phyloP scores from a whole-genome alignment of 176 grass and related monocot genomes.

The Musa beccarii region DNA sequence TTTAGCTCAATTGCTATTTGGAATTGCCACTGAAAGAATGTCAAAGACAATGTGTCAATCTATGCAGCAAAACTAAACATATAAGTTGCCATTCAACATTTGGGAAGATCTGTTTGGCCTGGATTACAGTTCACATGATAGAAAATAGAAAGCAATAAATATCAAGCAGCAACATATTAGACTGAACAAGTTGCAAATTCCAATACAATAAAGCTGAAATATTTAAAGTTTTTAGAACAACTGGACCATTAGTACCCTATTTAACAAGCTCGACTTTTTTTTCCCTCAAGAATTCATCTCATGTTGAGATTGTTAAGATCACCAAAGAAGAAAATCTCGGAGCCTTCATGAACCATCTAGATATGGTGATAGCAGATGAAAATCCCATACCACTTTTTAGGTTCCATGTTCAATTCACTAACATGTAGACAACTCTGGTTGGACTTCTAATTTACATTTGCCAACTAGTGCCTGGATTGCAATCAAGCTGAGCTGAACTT shows the following conservation, averaged over 20 bases:
- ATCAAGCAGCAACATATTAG: too few relatives aligned
- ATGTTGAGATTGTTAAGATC: background rate
- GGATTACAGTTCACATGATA: too few relatives aligned
- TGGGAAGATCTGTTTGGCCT: too few relatives aligned
- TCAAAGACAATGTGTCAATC: too few relatives aligned
- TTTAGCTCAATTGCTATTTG: background rate
- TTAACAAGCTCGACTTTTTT: background rate
- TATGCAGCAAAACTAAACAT: too few relatives aligned
- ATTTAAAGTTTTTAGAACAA: too few relatives aligned
- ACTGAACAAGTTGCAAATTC: background rate
- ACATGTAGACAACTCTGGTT: background rate
- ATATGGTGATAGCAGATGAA: background rate
- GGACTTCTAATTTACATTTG: background rate
- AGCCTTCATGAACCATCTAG: background rate
- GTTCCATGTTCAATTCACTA: background rate
- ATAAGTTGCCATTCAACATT: too few relatives aligned
- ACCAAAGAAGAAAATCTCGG: background rate
- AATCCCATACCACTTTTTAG: background rate
- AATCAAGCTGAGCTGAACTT: too few relatives aligned
- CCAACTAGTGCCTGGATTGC: background rate
- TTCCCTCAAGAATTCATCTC: background rate
- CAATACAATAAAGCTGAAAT: background rate
- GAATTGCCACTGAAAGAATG: background rate
- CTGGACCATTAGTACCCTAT: background rate
- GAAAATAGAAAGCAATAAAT: too few relatives aligned